Conservation (phyloP, 2,329 filamentous ascomycete genomes). For the Pseudogymnoascus sp. region DNA sequence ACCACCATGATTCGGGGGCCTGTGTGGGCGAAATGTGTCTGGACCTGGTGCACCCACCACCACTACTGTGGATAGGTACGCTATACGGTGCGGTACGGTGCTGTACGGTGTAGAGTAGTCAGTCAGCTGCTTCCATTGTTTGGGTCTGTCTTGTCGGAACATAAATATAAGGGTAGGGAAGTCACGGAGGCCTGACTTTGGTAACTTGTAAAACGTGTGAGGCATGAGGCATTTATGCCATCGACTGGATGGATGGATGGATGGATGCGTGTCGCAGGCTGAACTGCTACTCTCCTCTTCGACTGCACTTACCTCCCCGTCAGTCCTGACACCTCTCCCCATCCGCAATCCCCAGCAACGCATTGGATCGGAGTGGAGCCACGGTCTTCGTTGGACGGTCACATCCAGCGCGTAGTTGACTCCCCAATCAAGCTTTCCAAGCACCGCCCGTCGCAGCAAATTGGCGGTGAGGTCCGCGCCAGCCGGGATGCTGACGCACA, state of each 20-base stretch:
- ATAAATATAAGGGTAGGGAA: neutral
- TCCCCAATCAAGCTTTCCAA: conserved; percentile 5
- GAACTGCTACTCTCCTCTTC: neutral
- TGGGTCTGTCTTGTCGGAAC: neutral
- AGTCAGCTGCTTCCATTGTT: neutral
- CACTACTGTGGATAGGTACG: neutral
- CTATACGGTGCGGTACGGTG: neutral
- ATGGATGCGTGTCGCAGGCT: neutral
- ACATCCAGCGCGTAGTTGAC: neutral
- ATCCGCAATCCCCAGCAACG: neutral
- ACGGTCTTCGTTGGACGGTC: neutral
- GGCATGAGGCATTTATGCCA: conserved; percentile 4
- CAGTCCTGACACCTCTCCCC: neutral
- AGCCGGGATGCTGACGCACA: neutral
- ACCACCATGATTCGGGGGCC: neutral
- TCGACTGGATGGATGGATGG: neutral
- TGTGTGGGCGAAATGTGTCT: neutral
- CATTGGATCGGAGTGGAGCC: neutral
- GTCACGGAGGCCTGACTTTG: neutral
- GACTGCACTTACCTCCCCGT: neutral
- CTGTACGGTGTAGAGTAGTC: neutral
- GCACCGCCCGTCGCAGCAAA: neutral
- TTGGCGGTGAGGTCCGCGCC: neutral
- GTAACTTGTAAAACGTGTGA: neutral
- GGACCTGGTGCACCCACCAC: neutral